Evolutionary conservation across 164 flowering plant genomes (phyloP).

Genomic region (Vitis labrusca): DNA sequence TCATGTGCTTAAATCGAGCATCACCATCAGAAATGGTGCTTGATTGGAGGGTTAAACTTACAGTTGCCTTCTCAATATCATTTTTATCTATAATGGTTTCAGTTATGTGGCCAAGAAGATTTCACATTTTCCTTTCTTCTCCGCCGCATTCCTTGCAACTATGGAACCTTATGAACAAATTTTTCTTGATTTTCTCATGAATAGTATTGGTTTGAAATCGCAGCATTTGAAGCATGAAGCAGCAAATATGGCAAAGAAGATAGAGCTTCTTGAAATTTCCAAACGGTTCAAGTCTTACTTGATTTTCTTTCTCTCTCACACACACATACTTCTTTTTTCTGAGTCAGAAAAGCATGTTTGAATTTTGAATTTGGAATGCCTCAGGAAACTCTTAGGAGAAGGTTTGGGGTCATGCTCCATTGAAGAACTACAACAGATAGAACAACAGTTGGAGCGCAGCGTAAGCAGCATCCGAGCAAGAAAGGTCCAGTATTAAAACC

Average conservation of each 20-base stretch:
- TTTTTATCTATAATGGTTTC: neutral
- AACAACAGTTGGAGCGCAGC: conserved; percentile 67
- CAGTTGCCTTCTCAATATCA: neutral
- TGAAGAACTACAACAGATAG: conserved; percentile 70
- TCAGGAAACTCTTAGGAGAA: conserved; percentile 83
- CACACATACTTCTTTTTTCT: neutral
- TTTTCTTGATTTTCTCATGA: no score
- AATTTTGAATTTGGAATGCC: neutral
- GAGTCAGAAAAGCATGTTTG: neutral
- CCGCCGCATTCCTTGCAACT: no score
- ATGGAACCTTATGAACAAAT: no score
- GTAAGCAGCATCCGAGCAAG: conserved; percentile 53
- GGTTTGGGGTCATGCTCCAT: conserved; percentile 52
- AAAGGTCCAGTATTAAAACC: conserved; percentile 45
- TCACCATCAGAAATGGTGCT: no score
- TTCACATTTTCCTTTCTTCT: no score
- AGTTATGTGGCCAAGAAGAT: no score
- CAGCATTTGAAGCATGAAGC: conserved; percentile 76
- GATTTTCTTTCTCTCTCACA: no score
- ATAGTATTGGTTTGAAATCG: conserved; percentile 4
- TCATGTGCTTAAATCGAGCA: no score
- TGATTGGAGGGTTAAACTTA: no score
- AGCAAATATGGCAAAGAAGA: conserved; percentile 62
- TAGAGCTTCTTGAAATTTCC: conserved; percentile 68
- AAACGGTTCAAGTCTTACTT: conserved; percentile 37